Evolutionary conservation across 2,329 filamentous ascomycete species (phyloP).

Genomic region (Parastagonospora nodorum): DNA sequence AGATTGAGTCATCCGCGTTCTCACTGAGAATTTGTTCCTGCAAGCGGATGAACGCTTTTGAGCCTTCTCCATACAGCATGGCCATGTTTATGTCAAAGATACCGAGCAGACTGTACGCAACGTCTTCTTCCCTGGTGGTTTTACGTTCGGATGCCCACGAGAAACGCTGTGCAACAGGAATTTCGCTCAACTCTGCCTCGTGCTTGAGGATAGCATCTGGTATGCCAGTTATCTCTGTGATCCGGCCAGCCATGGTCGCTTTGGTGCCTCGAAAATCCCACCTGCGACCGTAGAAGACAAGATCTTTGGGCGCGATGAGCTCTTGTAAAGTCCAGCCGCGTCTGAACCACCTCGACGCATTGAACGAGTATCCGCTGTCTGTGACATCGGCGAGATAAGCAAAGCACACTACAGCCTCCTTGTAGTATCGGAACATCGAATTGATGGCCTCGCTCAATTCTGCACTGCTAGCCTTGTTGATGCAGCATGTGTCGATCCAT

Average conservation of each 20-base stretch:
- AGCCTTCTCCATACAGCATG: conserved; percentile 17
- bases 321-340: conserved; percentile 21
- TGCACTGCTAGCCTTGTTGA: conserved; percentile 15
- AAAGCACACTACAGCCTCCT: conserved; percentile 13
- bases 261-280: conserved; percentile 12
- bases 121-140: conserved; percentile 23
- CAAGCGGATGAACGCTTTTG: conserved; percentile 11
- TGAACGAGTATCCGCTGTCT: conserved; percentile 3
- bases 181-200: conserved; percentile 1
- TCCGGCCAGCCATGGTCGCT: background rate
- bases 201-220: conserved; percentile 4
- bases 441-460: conserved; percentile 12
- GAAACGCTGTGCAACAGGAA: conserved; percentile 16
- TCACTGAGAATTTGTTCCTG: conserved; percentile 13
- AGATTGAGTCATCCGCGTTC: conserved; percentile 7
- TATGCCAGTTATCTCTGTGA: conserved; percentile 13
- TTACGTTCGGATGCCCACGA: conserved; percentile 24
- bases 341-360: conserved; percentile 17
- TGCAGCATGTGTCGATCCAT: conserved; percentile 25
- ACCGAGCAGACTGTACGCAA: conserved; percentile 21
- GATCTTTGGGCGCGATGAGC: conserved; percentile 12
- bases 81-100: conserved; percentile 18
- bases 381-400: conserved; percentile 14
- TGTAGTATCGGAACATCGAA: conserved; percentile 16
- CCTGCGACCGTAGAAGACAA: conserved; percentile 11